These are phyloP conservation scores for Solanum tacnaense DNA, from an alignment of 257 asterid species.

Conservation along the genomic window DNA sequence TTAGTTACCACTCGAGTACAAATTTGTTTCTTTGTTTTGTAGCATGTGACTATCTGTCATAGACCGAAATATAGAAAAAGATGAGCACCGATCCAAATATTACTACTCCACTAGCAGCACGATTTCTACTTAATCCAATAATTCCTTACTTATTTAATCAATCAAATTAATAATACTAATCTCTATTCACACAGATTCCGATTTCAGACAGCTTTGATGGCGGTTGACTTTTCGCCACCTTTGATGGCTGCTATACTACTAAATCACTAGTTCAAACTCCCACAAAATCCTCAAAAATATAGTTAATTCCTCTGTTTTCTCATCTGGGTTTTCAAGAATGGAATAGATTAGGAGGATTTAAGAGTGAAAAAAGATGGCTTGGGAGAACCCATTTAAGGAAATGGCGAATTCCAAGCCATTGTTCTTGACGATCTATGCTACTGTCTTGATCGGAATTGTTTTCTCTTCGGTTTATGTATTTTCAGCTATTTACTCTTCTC, in stretches of 20 bases:
- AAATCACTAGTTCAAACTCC: neutral
- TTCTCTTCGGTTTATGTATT: conserved; percentile 75
- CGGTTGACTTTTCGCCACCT: neutral
- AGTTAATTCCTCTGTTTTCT: neutral
- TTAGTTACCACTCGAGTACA: no score
- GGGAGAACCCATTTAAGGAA: conserved; percentile 43
- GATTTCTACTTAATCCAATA: neutral
- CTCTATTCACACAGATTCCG: neutral
- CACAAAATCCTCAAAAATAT: neutral
- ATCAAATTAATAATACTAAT: neutral
- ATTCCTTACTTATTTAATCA: neutral
- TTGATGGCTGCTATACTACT: neutral
- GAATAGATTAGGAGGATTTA: neutral
- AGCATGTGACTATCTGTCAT: no score
- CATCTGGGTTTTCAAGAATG: neutral
- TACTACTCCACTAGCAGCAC: neutral
- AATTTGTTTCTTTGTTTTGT: neutral
- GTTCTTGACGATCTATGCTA: conserved; percentile 71
- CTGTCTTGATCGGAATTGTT: conserved; percentile 60
- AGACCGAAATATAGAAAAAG: neutral
- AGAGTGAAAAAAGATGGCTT: conserved; percentile 7
- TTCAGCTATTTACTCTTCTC: conserved; percentile 65
- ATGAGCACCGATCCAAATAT: neutral
- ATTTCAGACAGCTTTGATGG: neutral
- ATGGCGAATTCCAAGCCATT: conserved; percentile 75